A percentile compares a stretch with the other conserved stretches of the same genome.
Conservation (phyloP, 768 basidiomycete genomes). For the Suillus sp. region DNA sequence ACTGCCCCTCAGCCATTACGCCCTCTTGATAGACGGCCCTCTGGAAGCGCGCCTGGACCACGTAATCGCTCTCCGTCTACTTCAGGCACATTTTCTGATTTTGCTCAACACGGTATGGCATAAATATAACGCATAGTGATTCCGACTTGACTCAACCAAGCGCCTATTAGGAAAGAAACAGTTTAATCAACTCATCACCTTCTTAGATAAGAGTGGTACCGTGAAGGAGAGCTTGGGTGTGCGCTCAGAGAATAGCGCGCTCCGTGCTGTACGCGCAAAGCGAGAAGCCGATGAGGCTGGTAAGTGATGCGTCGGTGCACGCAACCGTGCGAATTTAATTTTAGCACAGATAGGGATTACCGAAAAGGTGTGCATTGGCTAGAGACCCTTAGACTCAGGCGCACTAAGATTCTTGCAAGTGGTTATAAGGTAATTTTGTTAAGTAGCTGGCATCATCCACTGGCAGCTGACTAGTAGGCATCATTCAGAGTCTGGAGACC, state of each 20-base stretch:
- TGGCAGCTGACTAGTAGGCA: conserved; percentile 11
- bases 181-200: conserved; percentile 81
- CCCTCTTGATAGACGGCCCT: conserved; percentile 74
- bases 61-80: conserved; percentile 80
- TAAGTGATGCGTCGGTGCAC: conserved; percentile 32
- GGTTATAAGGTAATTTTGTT: conserved; percentile 66
- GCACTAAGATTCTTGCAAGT: conserved; percentile 79
- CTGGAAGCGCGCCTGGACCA: conserved; percentile 51
- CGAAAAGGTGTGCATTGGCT: conserved; percentile 88
- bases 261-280: conserved; percentile 80
- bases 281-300: conserved; percentile 92
- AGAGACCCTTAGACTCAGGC: conserved; percentile 83
- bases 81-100: conserved; percentile 82
- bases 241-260: conserved; percentile 60
- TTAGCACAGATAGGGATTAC: conserved; percentile 78
- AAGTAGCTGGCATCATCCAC: conserved; percentile 7
- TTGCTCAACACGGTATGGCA: conserved; percentile 75
- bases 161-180: conserved; percentile 71
- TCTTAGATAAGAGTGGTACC: conserved; percentile 75
- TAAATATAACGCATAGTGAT: conserved; percentile 11
- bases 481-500: conserved; percentile 69
- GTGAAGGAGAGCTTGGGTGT: conserved; percentile 62
- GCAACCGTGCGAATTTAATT: conserved; percentile 6
- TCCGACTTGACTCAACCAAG: conserved; percentile 5
- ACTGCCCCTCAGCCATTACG: conserved; percentile 75